phyloP scores from a whole-genome alignment of 257 asterid species.

The Nicotiana benthamiana region DNA sequence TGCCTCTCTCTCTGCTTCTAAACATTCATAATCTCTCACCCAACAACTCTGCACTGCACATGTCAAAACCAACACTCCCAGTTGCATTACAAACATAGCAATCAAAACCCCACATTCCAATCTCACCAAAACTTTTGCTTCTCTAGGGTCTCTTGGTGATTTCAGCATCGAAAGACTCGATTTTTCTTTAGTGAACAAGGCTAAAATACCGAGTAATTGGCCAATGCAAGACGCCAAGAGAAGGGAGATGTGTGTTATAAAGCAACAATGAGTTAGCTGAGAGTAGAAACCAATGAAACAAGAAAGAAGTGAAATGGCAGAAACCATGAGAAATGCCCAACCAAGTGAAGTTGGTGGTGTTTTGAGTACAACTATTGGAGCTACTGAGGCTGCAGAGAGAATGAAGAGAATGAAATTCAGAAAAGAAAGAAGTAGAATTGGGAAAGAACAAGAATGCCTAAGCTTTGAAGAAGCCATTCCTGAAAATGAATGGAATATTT shows the following conservation, averaged over 20 bases:
- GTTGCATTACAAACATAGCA: constrained; percentile 69
- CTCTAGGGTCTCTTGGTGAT: constrained; percentile 55
- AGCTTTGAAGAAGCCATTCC: constrained; percentile 45
- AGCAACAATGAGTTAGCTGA: constrained; percentile 54
- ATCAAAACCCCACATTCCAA: constrained; percentile 71
- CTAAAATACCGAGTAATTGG: constrained; percentile 48
- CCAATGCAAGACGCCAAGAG: constrained; percentile 49
- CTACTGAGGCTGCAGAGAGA: constrained; percentile 66
- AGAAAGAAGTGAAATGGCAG: constrained; percentile 46
- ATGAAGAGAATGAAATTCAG: constrained; percentile 62
- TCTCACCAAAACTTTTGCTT: constrained; percentile 59
- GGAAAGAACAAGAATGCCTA: constrained; percentile 53
- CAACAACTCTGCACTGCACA: constrained; percentile 54
- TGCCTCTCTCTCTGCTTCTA: constrained; percentile 51
- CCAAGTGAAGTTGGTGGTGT: constrained; percentile 75
- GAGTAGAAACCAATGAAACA: constrained; percentile 61
- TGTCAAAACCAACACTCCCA: constrained; percentile 40
- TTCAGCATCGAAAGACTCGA: constrained; percentile 41
- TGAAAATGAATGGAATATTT: neutral
- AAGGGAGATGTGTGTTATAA: constrained; percentile 49
- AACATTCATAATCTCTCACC: constrained; percentile 41
- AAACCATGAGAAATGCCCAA: constrained; percentile 47
- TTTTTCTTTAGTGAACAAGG: constrained; percentile 51
- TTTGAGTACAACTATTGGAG: constrained; percentile 48
- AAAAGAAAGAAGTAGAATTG: constrained; percentile 44